A percentile compares a stretch with the other conserved stretches of the same genome.
Evolutionary conservation across 257 asterid species (phyloP).

Genomic region (Penstemon davidsonii): DNA sequence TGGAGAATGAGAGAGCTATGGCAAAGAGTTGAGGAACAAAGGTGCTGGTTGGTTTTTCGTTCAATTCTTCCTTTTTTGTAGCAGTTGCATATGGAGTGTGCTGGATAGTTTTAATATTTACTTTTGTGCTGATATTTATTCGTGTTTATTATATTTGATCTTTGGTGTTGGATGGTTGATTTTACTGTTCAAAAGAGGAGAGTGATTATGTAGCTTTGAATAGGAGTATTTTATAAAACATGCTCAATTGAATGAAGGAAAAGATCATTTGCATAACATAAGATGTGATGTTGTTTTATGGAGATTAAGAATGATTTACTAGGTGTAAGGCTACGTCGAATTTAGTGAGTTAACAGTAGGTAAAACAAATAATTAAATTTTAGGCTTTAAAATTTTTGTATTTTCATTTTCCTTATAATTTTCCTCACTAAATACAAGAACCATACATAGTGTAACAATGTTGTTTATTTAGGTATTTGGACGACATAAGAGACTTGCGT

Average conservation of each 20-base stretch:
- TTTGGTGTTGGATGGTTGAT: slow-evolving; percentile 6
- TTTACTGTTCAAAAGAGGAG: background rate
- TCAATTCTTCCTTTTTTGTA: background rate
- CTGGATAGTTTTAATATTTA: slow-evolving; percentile 26
- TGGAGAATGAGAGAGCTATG: slow-evolving; percentile 61
- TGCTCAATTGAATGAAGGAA: slow-evolving; percentile 11
- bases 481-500: slow-evolving; percentile 15
- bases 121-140: slow-evolving; percentile 13
- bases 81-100: slow-evolving; percentile 10
- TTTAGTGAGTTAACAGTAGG: too few species aligned
- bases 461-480: background rate
- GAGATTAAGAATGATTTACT: background rate
- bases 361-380: too few species aligned
- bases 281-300: background rate
- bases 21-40: slow-evolving; percentile 37
- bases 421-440: background rate
- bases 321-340: background rate
- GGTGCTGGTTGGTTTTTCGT: background rate
- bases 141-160: slow-evolving; percentile 26
- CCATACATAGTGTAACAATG: background rate
- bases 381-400: too few species aligned
- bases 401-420: too few species aligned
- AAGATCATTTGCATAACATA: slow-evolving; percentile 3
- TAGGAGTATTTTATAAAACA: slow-evolving; percentile 18
- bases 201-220: slow-evolving; percentile 17